These are phyloP conservation scores for Saccharomycopsis sp. DNA, from an alignment of 805 yeast genomes.

Conservation along the genomic window DNA sequence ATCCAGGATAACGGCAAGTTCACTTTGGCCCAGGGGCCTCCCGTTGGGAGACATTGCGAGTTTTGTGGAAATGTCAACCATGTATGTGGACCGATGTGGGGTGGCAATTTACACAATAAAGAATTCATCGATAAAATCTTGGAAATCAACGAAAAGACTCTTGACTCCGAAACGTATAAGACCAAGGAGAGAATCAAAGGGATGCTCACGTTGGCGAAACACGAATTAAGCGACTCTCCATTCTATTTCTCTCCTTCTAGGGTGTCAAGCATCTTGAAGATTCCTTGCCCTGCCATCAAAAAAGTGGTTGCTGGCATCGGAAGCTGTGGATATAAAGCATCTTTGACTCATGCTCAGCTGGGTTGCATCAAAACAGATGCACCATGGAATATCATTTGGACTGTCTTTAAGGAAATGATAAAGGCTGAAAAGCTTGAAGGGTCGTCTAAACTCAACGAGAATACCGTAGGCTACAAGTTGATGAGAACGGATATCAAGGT, in stretches of 20 bases:
- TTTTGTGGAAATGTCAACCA: slow-evolving; percentile 66
- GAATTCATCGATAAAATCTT: slow-evolving; percentile 62
- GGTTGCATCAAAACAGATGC: slow-evolving; percentile 88
- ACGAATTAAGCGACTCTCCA: slow-evolving; percentile 59
- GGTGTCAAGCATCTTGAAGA: slow-evolving; percentile 65
- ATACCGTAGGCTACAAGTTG: slow-evolving; percentile 54
- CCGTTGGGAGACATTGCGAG: slow-evolving; percentile 53
- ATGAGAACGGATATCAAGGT: slow-evolving; percentile 37
- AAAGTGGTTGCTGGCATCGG: slow-evolving; percentile 73
- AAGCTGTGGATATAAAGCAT: slow-evolving; percentile 72
- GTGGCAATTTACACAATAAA: slow-evolving; percentile 64
- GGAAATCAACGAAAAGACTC: slow-evolving; percentile 39
- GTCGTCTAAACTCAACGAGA: slow-evolving; percentile 35
- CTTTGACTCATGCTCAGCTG: slow-evolving; percentile 83
- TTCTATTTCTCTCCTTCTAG: slow-evolving; percentile 81
- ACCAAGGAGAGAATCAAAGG: slow-evolving; percentile 85
- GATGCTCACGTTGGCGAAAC: slow-evolving; percentile 78
- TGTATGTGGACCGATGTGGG: slow-evolving; percentile 97
- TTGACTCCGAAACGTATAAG: slow-evolving; percentile 55
- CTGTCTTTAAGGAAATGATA: slow-evolving; percentile 60
- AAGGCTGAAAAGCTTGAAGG: slow-evolving; percentile 35
- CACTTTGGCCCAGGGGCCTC: slow-evolving; percentile 60
- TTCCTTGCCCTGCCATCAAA: slow-evolving; percentile 77
- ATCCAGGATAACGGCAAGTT: slow-evolving; percentile 40
- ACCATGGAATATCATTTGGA: slow-evolving; percentile 74